Conservation (phyloP, 352 stramenopile species). For the Aphanomyces cochlioides region DNA sequence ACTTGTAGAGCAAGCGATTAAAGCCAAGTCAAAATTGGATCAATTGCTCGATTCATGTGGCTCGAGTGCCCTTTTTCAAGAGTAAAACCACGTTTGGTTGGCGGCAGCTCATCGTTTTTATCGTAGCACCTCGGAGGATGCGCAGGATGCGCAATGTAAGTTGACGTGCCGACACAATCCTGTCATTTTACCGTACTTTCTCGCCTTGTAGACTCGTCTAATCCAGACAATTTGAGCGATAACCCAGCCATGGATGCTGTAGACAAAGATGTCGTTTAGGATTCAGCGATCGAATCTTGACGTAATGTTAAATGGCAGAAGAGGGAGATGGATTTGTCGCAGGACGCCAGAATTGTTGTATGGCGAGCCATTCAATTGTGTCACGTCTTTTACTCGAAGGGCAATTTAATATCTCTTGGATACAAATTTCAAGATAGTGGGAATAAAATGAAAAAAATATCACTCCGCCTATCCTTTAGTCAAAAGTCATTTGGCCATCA, state of each 20-base stretch:
- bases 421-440: not conserved
- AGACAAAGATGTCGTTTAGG: too few species aligned
- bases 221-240: too few species aligned
- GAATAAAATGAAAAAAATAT: slow-evolving; percentile 1
- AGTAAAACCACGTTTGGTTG: slow-evolving; percentile 1
- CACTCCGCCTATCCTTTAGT: slow-evolving; percentile 3
- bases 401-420: not conserved
- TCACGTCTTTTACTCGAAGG: not conserved
- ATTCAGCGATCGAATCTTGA: too few species aligned
- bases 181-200: too few species aligned
- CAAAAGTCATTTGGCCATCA: slow-evolving; percentile 8
- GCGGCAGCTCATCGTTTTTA: not conserved
- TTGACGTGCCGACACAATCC: too few species aligned
- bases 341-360: too few species aligned
- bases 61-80: not conserved
- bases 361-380: too few species aligned
- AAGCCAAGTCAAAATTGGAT: slow-evolving; percentile 61
- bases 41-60: slow-evolving; percentile 49
- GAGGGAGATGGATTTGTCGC: too few species aligned
- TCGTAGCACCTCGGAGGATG: not conserved
- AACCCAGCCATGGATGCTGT: too few species aligned
- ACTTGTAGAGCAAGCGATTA: slow-evolving; percentile 44
- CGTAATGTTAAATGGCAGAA: too few species aligned
- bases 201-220: too few species aligned
- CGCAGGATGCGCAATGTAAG: too few species aligned